phyloP scores from a whole-genome alignment of 2,329 filamentous ascomycete genomes.

The Stromatinia cepivora region DNA sequence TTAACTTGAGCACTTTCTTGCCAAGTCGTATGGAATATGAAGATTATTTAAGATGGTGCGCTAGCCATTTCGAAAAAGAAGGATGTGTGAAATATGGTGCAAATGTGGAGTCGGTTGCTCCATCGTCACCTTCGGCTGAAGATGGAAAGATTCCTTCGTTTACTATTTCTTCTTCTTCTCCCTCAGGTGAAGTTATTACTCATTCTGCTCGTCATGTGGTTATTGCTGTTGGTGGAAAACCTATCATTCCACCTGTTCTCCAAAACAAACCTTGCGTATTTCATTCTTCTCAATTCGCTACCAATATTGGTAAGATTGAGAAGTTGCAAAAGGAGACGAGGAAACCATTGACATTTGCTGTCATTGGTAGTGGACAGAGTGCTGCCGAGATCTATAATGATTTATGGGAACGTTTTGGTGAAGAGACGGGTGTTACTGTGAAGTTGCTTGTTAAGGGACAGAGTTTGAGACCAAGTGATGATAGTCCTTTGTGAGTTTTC shows the following conservation, averaged over 20 bases:
- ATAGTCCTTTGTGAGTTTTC: conserved; percentile 82
- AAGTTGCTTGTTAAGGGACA: conserved; percentile 78
- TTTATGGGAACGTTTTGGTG: conserved; percentile 77
- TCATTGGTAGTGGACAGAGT: conserved; percentile 87
- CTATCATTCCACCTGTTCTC: conserved; percentile 71
- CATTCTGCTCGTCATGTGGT: conserved; percentile 54
- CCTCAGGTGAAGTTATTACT: conserved; percentile 44
- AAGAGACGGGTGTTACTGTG: conserved; percentile 66
- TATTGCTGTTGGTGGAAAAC: conserved; percentile 65
- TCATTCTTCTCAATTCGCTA: conserved; percentile 85
- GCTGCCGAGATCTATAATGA: conserved; percentile 96
- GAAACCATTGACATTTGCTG: conserved; percentile 57
- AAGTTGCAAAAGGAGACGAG: conserved; percentile 28
- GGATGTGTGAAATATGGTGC: conserved; percentile 68
- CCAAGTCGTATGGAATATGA: conserved; percentile 88
- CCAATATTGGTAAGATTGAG: conserved; percentile 59
- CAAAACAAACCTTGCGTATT: conserved; percentile 71
- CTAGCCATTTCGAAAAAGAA: conserved; percentile 64
- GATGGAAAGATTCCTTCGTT: conserved; percentile 39
- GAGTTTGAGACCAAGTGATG: conserved; percentile 86
- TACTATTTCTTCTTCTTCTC: conserved; percentile 36
- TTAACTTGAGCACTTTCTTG: conserved; percentile 85
- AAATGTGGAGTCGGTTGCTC: conserved; percentile 65
- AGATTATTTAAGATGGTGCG: conserved; percentile 94
- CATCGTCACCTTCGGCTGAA: conserved; percentile 24